These are phyloP conservation scores for Cladosporium colombiae DNA, from an alignment of 2,329 filamentous ascomycete genomes.

Conservation along the genomic window DNA sequence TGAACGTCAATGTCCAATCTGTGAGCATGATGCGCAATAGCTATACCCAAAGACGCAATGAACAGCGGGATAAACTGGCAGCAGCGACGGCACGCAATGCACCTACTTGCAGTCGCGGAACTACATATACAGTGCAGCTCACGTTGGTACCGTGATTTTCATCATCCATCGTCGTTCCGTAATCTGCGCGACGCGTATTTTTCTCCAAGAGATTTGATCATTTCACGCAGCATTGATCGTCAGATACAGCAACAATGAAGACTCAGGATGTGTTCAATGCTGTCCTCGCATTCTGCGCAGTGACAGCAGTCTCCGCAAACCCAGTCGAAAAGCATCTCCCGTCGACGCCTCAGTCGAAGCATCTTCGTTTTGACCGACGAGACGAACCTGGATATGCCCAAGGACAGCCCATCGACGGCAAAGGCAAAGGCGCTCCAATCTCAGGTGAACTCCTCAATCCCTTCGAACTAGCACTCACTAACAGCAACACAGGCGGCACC, in stretches of 20 bases:
- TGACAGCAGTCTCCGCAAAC: not conserved
- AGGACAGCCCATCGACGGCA: conserved; percentile 59
- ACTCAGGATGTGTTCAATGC: not conserved
- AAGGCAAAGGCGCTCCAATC: conserved; percentile 60
- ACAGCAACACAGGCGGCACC: conserved; percentile 57
- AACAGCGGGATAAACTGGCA: not conserved
- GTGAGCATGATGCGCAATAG: not conserved
- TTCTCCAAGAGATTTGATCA: not conserved
- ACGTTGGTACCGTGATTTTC: not conserved
- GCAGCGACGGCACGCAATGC: not conserved
- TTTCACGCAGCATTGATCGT: not conserved
- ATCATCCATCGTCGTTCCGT: not conserved
- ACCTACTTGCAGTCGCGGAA: not conserved
- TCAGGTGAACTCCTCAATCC: conserved; percentile 47
- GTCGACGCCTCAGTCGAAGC: conserved; percentile 22
- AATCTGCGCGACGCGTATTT: not conserved
- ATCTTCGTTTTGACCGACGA: conserved; percentile 25
- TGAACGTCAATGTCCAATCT: not conserved
- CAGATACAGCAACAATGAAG: not conserved
- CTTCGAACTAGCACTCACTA: conserved; percentile 5
- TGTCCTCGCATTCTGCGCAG: conserved; percentile 2
- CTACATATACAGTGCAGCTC: not conserved
- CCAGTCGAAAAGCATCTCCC: conserved; percentile 10
- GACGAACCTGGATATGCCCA: conserved; percentile 45
- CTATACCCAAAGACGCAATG: not conserved